phyloP scores from a whole-genome alignment of 164 flowering plant genomes.

The Chimonanthus praecox region DNA sequence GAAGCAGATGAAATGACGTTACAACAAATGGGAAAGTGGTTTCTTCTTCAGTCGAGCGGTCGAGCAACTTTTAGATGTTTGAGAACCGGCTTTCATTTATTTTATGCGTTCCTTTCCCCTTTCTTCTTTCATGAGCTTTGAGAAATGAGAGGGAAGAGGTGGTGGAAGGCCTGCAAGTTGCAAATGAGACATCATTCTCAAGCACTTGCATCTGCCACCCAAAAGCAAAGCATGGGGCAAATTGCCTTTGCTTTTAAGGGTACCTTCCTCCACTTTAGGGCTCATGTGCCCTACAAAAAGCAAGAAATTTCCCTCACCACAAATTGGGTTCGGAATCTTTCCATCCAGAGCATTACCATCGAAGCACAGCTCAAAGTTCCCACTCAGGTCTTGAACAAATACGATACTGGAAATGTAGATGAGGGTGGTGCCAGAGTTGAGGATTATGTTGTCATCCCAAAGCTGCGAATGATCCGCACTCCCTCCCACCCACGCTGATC shows the following conservation, averaged over 20 bases:
- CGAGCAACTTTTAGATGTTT: not conserved
- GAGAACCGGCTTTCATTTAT: not conserved
- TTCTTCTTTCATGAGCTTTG: not conserved
- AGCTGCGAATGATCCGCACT: too few species aligned
- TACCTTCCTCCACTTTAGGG: not conserved
- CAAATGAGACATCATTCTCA: constrained; percentile 2
- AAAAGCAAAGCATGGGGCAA: not conserved
- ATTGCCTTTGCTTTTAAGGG: constrained; percentile 3
- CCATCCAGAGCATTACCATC: too few species aligned
- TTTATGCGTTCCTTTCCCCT: not conserved
- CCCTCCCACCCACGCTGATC: too few species aligned
- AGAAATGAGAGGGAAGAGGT: not conserved
- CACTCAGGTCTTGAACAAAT: too few species aligned
- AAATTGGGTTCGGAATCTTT: not conserved
- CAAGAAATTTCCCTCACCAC: not conserved
- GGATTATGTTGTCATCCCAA: too few species aligned
- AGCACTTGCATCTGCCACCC: constrained; percentile 4
- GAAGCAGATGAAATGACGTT: too few species aligned
- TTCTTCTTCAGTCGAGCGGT: not conserved
- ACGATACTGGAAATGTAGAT: too few species aligned
- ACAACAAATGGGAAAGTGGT: too few species aligned
- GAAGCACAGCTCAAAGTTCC: too few species aligned
- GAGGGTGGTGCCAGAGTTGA: too few species aligned
- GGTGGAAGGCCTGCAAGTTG: not conserved
- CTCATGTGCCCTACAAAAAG: constrained; percentile 1